phyloP scores from a whole-genome alignment of 441 rosid genomes.

The Pelargonium fulgidum region DNA sequence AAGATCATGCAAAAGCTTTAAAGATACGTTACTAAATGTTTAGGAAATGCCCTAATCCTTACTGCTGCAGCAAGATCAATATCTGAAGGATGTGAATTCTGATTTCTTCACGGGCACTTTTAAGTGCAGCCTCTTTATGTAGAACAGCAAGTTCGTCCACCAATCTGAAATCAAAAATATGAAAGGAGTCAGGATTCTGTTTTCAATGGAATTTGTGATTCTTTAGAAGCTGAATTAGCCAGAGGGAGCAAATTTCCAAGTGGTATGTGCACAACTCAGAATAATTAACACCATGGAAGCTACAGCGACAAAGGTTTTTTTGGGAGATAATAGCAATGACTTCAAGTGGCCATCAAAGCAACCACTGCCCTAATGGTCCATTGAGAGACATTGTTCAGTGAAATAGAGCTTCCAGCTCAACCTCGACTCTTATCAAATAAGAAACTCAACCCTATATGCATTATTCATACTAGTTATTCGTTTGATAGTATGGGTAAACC shows the following conservation, averaged over 20 bases:
- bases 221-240: background rate
- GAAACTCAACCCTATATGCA: background rate
- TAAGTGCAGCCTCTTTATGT: conserved; percentile 61
- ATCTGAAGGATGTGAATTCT: conserved; percentile 45
- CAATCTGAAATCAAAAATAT: conserved; percentile 41
- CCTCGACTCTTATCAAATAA: background rate
- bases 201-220: background rate
- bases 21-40: background rate
- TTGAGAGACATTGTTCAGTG: background rate
- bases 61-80: conserved; percentile 57
- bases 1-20: background rate
- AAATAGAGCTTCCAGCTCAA: background rate
- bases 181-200: background rate
- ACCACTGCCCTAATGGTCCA: background rate
- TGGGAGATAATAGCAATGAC: too few species aligned
- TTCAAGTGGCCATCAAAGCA: background rate
- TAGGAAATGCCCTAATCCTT: conserved; percentile 23
- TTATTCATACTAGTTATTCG: background rate
- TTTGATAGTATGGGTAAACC: background rate
- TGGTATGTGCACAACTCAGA: background rate
- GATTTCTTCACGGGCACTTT: conserved; percentile 53
- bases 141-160: conserved; percentile 63
- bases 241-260: background rate
- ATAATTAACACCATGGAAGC: background rate
- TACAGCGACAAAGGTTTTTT: background rate